phyloP scores from a whole-genome alignment of 768 basidiomycete species.

The Podaxis mareebaensis region DNA sequence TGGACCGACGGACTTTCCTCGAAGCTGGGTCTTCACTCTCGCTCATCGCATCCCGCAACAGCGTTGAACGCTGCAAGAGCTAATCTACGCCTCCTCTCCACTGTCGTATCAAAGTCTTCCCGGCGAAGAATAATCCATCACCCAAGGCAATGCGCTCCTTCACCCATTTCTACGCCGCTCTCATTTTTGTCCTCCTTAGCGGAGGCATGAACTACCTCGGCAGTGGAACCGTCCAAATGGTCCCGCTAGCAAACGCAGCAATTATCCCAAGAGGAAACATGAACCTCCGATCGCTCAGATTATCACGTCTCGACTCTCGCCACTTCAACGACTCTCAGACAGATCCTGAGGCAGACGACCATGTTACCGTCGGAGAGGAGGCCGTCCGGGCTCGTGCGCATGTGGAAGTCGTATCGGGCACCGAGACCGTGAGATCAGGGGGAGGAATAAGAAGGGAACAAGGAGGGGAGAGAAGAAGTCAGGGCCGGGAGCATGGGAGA shows the following conservation, averaged over 20 bases:
- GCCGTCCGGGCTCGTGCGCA: neutral
- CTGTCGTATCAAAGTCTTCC: neutral
- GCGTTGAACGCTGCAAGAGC: slow-evolving; percentile 7
- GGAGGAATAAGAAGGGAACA: neutral
- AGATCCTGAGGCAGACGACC: neutral
- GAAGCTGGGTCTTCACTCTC: slow-evolving; percentile 7
- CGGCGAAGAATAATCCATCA: neutral
- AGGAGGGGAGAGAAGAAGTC: neutral
- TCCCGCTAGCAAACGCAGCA: slow-evolving; percentile 2
- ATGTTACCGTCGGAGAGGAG: neutral
- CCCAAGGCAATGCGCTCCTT: neutral
- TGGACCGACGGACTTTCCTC: neutral
- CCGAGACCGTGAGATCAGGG: neutral
- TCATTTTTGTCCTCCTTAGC: slow-evolving; percentile 2
- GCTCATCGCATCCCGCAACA: neutral
- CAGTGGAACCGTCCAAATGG: neutral
- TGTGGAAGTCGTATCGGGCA: neutral
- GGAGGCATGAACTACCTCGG: neutral
- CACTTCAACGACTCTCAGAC: neutral
- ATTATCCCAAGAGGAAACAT: slow-evolving; percentile 1
- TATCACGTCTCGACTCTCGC: neutral
- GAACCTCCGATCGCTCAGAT: neutral
- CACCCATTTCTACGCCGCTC: neutral
- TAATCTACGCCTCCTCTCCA: neutral
- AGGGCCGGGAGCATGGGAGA: neutral